phyloP scores from a whole-genome alignment of 2,329 filamentous ascomycete genomes.

The Calonectria honghensis region DNA sequence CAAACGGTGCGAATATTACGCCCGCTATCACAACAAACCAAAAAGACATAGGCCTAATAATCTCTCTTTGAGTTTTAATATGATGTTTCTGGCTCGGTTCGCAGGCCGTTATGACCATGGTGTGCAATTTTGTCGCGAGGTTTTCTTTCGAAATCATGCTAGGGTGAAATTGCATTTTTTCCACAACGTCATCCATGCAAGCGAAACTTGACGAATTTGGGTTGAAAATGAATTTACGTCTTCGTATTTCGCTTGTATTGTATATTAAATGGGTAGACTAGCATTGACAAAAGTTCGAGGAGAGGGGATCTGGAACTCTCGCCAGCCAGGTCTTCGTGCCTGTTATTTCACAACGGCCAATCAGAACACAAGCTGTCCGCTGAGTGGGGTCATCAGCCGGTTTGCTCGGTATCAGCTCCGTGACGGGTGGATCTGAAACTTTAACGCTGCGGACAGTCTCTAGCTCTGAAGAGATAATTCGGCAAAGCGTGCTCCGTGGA shows the following conservation, averaged over 20 bases:
- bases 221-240: neutral
- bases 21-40: too few species aligned
- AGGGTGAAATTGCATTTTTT: too few species aligned
- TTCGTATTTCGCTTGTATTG: neutral
- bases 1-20: too few species aligned
- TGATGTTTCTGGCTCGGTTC: too few species aligned
- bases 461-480: neutral
- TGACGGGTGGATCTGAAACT: neutral
- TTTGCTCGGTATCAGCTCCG: neutral
- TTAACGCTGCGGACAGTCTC: neutral
- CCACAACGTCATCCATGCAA: too few species aligned
- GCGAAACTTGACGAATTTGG: neutral
- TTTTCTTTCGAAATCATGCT: too few species aligned
- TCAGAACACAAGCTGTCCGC: neutral
- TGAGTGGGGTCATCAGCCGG: neutral
- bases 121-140: too few species aligned
- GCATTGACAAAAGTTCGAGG: neutral
- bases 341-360: neutral
- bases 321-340: neutral
- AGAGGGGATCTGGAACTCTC: neutral
- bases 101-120: too few species aligned
- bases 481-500: neutral
- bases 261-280: neutral
- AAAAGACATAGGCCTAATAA: too few species aligned
- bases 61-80: too few species aligned